A percentile compares a stretch with the other conserved stretches of the same genome.
Evolutionary conservation across 495 filamentous ascomycete genomes (phyloP).

Genomic region (Gamarada debralockiae): DNA sequence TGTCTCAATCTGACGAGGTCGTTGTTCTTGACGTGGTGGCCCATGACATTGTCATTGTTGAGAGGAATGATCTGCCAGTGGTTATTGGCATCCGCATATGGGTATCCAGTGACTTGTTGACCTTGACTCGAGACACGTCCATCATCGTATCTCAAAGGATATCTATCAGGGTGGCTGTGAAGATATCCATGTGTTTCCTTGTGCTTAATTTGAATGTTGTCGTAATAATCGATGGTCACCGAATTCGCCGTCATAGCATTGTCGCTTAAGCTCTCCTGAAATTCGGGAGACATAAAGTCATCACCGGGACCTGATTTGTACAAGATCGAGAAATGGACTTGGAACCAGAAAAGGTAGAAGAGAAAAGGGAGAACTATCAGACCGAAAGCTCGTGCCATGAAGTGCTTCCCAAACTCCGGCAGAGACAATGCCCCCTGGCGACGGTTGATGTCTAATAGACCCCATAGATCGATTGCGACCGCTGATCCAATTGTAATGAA

Average conservation of each 20-base stretch:
- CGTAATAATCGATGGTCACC: slow-evolving; percentile 83
- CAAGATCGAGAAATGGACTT: slow-evolving; percentile 93
- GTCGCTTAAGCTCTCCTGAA: slow-evolving; percentile 94
- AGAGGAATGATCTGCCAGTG: slow-evolving; percentile 90
- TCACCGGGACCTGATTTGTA: slow-evolving; percentile 88
- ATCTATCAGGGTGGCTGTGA: slow-evolving; percentile 86
- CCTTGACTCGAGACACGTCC: slow-evolving; percentile 96
- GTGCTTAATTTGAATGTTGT: slow-evolving; percentile 82
- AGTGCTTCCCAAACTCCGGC: slow-evolving; percentile 81
- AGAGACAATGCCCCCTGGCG: slow-evolving; percentile 72
- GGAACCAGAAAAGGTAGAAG: slow-evolving; percentile 99
- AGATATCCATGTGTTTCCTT: slow-evolving; percentile 97
- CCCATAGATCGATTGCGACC: slow-evolving; percentile 92
- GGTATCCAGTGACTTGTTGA: slow-evolving; percentile 97
- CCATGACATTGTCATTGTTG: slow-evolving; percentile 46
- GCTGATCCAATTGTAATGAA: slow-evolving; percentile 96
- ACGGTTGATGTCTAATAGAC: slow-evolving; percentile 82
- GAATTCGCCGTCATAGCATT: slow-evolving; percentile 87
- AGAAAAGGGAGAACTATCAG: slow-evolving; percentile 90
- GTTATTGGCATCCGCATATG: slow-evolving; percentile 98
- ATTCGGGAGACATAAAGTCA: slow-evolving; percentile 97
- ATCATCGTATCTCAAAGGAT: slow-evolving; percentile 94
- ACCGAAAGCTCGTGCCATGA: slow-evolving; percentile 75
- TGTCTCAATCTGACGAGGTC: slow-evolving; percentile 88
- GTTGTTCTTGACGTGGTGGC: slow-evolving; percentile 72